Evolutionary conservation across 305 asterid species (phyloP).

Genomic region (Solanum aculeatissimum): DNA sequence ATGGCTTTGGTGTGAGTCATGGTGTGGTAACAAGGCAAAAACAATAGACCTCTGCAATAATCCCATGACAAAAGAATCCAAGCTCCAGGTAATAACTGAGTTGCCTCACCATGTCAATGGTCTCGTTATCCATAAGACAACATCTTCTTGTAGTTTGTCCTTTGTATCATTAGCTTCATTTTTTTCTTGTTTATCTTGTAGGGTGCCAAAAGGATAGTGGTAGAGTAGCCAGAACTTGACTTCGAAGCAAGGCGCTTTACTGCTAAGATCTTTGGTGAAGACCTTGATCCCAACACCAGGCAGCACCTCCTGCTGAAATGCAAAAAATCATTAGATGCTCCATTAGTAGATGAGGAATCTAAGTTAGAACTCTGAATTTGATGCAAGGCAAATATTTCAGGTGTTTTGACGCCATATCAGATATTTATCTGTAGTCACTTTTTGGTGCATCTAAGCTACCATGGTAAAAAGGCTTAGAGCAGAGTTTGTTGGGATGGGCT

Average conservation of each 20-base stretch:
- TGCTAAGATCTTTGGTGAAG: conserved; percentile 61
- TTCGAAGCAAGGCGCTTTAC: conserved; percentile 77
- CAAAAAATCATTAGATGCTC: background rate
- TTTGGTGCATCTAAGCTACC: background rate
- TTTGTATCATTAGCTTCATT: background rate
- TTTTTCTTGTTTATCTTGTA: conserved; percentile 3
- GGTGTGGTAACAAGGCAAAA: conserved; percentile 96
- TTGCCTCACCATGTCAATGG: background rate
- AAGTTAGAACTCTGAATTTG: conserved; percentile 62
- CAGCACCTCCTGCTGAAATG: conserved; percentile 18
- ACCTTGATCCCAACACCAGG: conserved; percentile 34
- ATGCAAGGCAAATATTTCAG: background rate
- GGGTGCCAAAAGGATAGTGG: conserved; percentile 95
- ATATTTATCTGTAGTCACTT: background rate
- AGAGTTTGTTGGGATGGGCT: background rate
- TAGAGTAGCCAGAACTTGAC: conserved; percentile 98
- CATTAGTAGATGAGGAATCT: conserved; percentile 49
- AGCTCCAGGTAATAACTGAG: conserved; percentile 64
- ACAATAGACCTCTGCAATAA: conserved; percentile 99
- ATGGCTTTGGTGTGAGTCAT: conserved; percentile 99
- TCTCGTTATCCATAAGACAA: background rate
- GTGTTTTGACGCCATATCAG: background rate
- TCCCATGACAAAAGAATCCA: conserved; percentile 99
- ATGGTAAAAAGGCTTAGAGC: background rate
- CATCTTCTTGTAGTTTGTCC: background rate